Base-by-base conservation (phyloP, 495 filamentous ascomycete species). In the Saxophila tyrrhenica region DNA sequence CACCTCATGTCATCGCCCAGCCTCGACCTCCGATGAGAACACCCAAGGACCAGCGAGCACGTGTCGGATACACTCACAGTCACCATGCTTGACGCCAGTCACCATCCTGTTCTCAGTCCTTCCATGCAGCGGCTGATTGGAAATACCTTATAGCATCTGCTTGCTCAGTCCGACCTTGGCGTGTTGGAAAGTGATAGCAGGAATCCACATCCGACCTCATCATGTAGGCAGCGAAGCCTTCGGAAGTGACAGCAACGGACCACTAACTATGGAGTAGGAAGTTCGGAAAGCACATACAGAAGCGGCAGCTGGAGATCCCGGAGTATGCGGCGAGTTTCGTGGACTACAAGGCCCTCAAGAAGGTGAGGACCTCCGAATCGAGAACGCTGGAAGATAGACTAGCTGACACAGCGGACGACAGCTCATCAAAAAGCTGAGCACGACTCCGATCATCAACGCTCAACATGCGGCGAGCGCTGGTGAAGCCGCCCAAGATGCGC, bases 271-370 rank as follows among this genome's bases (percentile, higher is more conserved):
- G 20, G 3, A 3, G 32, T 47, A 98, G 92, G 92, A 97, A 98
- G 80, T 98, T 97, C 75, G 92, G 92, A 68, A 98, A 98, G 77
- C 85, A 95, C 63, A 92, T 97, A 59, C 94, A 96, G 74, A 95
- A 92, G 77, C 83, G 89, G 68, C 91, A 97, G 75, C 87, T 98
- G 62, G 92, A 98, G 70, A 87, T 98, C 32, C 92, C 92, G 35
- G 92, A 98, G 77, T 98, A 98, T 84, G 92, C 91, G 46, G 88
- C 91, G 48, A 95, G 88, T 71, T 97, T 98, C 67, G 90, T 97
- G 49, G 96, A 98, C 72, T 98, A 98, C 74, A 98, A 98, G 73
- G 91, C 87, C 52, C 75, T 98, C 58, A 98, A 98, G 70, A 96
- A 97, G 85, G 92, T 95, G 25, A 51, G 24, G 21, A 41, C n/a